phyloP scores from a whole-genome alignment of 2,329 filamentous ascomycete genomes.

The Plectosphaerella plurivora region DNA sequence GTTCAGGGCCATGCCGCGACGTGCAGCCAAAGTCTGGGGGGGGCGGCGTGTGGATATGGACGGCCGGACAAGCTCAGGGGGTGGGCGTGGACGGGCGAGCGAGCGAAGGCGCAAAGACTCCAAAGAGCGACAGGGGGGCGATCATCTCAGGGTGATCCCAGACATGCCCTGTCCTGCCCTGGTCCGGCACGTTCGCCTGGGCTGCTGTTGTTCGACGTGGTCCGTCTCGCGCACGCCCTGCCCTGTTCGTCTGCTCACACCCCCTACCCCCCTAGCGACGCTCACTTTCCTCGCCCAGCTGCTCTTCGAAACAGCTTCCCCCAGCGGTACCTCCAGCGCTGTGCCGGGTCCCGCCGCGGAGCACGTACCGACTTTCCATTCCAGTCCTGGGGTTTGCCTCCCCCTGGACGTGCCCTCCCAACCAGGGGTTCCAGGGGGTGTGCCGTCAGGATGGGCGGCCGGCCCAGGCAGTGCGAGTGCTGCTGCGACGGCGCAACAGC shows the following conservation, averaged over 20 bases:
- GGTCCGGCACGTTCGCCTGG: background rate
- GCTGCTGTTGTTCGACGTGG: background rate
- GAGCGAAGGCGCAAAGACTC: too few species aligned
- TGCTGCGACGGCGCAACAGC: too few species aligned
- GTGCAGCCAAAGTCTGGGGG: background rate
- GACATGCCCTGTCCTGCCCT: background rate
- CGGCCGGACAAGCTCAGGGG: too few species aligned
- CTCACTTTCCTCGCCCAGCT: too few species aligned
- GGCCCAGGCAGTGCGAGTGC: too few species aligned
- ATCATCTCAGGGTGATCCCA: background rate
- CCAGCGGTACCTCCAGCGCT: background rate
- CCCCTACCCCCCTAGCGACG: too few species aligned
- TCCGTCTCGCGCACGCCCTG: background rate
- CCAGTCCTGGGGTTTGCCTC: background rate
- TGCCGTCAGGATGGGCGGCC: background rate
- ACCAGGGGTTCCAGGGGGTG: background rate
- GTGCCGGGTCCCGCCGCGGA: slow-evolving; percentile 1
- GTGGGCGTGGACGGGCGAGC: too few species aligned
- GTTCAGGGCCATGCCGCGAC: background rate
- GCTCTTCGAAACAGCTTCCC: too few species aligned
- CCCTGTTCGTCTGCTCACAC: background rate
- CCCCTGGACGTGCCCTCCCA: background rate
- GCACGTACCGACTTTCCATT: slow-evolving; percentile 4
- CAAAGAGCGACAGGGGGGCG: background rate
- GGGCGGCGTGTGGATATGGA: background rate